These are phyloP conservation scores for Sclerospora graminicola DNA, from an alignment of 352 stramenopile genomes.

Conservation along the genomic window DNA sequence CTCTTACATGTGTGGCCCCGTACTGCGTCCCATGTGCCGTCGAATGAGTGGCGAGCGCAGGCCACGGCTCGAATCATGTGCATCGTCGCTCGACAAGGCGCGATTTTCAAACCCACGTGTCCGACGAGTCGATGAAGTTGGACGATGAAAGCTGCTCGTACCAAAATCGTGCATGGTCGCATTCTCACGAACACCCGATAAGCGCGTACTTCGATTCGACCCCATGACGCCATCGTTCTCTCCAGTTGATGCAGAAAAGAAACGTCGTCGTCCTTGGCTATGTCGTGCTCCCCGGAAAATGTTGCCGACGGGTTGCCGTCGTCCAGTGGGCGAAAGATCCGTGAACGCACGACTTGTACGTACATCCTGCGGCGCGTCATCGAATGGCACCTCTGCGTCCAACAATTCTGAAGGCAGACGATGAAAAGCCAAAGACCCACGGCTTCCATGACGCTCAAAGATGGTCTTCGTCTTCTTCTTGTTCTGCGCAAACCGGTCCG, in stretches of 20 bases:
- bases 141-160: conserved; percentile 11
- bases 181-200: conserved; percentile 11
- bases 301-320: conserved; percentile 38
- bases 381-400: not conserved
- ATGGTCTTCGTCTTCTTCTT: conserved; percentile 35
- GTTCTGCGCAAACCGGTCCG: conserved; percentile 43
- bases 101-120: conserved; percentile 19
- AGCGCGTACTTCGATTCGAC: not conserved
- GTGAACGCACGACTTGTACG: conserved; percentile 11
- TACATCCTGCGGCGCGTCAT: not conserved
- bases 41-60: conserved; percentile 31
- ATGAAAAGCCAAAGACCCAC: conserved; percentile 77
- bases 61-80: conserved; percentile 4
- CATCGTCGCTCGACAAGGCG: conserved; percentile 26
- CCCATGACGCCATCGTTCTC: not conserved
- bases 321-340: conserved; percentile 3
- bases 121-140: conserved; percentile 7
- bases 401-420: conserved; percentile 23
- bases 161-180: conserved; percentile 8
- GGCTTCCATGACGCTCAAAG: conserved; percentile 78
- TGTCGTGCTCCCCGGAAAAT: conserved; percentile 56
- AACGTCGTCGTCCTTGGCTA: conserved; percentile 33
- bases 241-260: conserved; percentile 31
- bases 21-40: conserved; percentile 24
- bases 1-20: conserved; percentile 18